phyloP scores from a whole-genome alignment of 768 basidiomycete genomes.

The Suillus alpinus region DNA sequence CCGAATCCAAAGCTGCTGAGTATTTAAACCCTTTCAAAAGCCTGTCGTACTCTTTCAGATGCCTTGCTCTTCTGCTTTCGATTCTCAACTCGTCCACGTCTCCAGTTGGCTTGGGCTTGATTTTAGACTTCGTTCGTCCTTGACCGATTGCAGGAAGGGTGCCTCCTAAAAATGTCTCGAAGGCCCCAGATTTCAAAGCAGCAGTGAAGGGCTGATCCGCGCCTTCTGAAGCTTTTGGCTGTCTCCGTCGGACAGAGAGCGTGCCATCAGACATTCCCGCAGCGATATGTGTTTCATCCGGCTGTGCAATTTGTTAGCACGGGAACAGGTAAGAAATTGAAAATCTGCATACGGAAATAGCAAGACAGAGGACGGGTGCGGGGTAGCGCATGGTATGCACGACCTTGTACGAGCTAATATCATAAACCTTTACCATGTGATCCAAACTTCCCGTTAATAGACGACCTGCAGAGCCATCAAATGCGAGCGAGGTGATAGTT shows the following conservation, averaged over 20 bases:
- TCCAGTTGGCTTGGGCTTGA: conserved; percentile 47
- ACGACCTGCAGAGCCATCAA: conserved; percentile 71
- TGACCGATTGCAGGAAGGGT: conserved; percentile 54
- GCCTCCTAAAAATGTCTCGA: conserved; percentile 64
- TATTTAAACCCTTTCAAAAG: conserved; percentile 92
- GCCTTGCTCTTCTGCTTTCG: conserved; percentile 65
- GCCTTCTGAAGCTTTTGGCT: conserved; percentile 67
- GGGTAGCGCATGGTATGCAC: conserved; percentile 99
- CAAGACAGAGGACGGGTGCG: conserved; percentile 84
- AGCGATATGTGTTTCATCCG: conserved; percentile 94
- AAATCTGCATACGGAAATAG: conserved; percentile 74
- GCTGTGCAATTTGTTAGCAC: conserved; percentile 44
- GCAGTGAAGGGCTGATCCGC: conserved; percentile 33
- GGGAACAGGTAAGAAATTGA: not conserved
- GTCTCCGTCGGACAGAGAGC: conserved; percentile 90
- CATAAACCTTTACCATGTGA: conserved; percentile 99
- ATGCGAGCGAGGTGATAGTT: conserved; percentile 86
- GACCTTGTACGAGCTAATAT: conserved; percentile 89
- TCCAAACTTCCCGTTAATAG: conserved; percentile 90
- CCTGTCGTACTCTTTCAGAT: conserved; percentile 84
- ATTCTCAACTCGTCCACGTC: conserved; percentile 78
- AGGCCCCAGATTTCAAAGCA: conserved; percentile 51
- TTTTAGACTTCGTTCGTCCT: conserved; percentile 48
- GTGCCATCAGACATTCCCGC: conserved; percentile 99
- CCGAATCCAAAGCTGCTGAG: conserved; percentile 89